Base-by-base conservation (phyloP, 306 rosid genomes). In the Vicia villosa region DNA sequence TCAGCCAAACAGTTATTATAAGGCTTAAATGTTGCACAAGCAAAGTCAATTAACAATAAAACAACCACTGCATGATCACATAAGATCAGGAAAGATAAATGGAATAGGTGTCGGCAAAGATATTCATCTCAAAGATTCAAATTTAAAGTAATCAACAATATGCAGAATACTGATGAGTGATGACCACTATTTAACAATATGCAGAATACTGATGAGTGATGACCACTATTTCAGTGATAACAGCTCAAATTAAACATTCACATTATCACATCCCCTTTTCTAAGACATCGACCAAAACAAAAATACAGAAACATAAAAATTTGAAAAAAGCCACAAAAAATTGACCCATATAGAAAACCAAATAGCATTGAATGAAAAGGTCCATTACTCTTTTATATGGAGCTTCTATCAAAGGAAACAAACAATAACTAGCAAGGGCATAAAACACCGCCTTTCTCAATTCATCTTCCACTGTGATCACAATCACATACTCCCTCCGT, bases 141-240 rank as follows among this genome's bases (percentile, higher is more conserved):
- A 24, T 8, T 60, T 34, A 19, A 60, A 34, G 72, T 45, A 42
- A 42, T 41, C 63, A 72, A 54, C 7, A 24, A 43, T 16, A 76
- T 0, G 49, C 9, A 12, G 63, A 17, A 57, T 21, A 54, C 16
- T 20, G 51, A 55, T 3, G n/a, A n/a, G n/a, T n/a, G n/a, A n/a
- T n/a, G n/a, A n/a, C n/a, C n/a, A n/a, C n/a, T n/a, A n/a, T n/a
- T n/a, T n/a, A n/a, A n/a, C n/a, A n/a, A n/a, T n/a, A n/a, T n/a
- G n/a, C n/a, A n/a, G n/a, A n/a, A n/a, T n/a, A n/a, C n/a, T n/a
- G n/a, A n/a, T n/a, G 28, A 70, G 15, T n/a, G 72, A 55, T 32
- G 47, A 60, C 14, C 47, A 57, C 65, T 45, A 74, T 63, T 47
- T 58, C 70, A 74, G 70, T 30, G 50, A 41, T 61, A 34, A 22